phyloP scores from a whole-genome alignment of 805 yeast genomes.

The Lipomyces sp. region DNA sequence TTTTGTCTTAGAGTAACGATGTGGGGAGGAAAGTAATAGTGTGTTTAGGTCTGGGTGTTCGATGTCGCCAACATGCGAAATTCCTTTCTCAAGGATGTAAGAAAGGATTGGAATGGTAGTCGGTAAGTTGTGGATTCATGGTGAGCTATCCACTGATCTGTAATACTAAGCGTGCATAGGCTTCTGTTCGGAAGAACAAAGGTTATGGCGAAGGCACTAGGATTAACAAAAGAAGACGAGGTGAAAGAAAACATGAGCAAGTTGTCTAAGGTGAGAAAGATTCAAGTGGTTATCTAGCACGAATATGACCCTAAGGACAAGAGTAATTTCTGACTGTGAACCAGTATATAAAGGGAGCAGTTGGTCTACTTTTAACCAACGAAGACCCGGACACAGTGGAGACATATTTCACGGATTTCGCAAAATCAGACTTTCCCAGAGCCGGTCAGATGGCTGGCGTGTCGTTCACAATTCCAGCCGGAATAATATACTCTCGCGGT shows the following conservation, averaged over 20 bases:
- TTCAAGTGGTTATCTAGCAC: constrained; percentile 30
- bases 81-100: constrained; percentile 89
- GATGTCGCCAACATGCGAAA: constrained; percentile 92
- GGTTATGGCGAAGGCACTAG: constrained; percentile 90
- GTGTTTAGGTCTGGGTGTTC: constrained; percentile 66
- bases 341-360: constrained; percentile 60
- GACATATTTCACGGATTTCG: constrained; percentile 80
- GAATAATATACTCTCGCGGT: constrained; percentile 91
- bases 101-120: constrained; percentile 92
- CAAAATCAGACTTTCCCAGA: constrained; percentile 83
- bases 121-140: constrained; percentile 40
- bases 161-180: constrained; percentile 41
- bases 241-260: constrained; percentile 81
- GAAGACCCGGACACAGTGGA: constrained; percentile 87
- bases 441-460: constrained; percentile 86
- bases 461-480: constrained; percentile 84
- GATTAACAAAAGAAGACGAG: constrained; percentile 85
- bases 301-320: neutral
- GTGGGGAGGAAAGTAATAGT: neutral
- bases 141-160: neutral
- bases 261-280: constrained; percentile 58
- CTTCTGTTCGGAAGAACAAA: constrained; percentile 89
- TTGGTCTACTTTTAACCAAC: constrained; percentile 87
- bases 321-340: neutral
- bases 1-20: neutral